Evolutionary conservation across 2,329 filamentous ascomycete species (phyloP), one percentile per base, ranked within the genome.

Genomic region (Botryotinia calthae): DNA sequence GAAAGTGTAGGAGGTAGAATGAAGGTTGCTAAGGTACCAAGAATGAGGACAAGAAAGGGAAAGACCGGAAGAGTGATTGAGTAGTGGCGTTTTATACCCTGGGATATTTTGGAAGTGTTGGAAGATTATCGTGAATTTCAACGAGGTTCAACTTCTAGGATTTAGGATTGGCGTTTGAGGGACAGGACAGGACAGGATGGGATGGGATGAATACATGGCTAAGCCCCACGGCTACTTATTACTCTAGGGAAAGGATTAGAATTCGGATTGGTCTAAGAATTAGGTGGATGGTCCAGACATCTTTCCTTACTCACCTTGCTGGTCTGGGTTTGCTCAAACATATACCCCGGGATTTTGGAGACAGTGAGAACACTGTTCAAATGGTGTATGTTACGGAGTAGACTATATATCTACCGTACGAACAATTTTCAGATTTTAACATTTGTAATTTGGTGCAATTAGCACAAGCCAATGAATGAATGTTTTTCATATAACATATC

Each of bases 21-120:
- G 51, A 66, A 66, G 51, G 28, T 63, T 18, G 64, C 66, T 10
- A 65, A 51, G 44, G 9, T 10, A n/a, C 58, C 56, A 28, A 69
- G 65, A 62, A 70, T 70, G 65, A 72, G 56, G 20, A 63, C n/a
- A 9, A 70, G 71, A 37, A 72, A 63, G n/a, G 58, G 42, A 31
- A 31, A 31, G 46, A 44, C 42, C 7, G 54, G 25, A 25, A 69
- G 40, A 51, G 64, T 61, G 34, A 18, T 31, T 25, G 28, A 48
- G 12, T 58, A 46, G 25, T 59, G 54, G 31, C 10, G 12, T 58
- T 66, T 5, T 34, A 42, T 71, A 54, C 31, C 65, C 34, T 56
- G 65, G 34, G 9, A 28, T n/a, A 20, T 54, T 37, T 3, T 4
- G 6, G 28, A n/a, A 40, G 22, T 65, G 31, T 28, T 66, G 31